Base-by-base conservation (phyloP, 495 filamentous ascomycete genomes). In the Aspergillus funiculosus region DNA sequence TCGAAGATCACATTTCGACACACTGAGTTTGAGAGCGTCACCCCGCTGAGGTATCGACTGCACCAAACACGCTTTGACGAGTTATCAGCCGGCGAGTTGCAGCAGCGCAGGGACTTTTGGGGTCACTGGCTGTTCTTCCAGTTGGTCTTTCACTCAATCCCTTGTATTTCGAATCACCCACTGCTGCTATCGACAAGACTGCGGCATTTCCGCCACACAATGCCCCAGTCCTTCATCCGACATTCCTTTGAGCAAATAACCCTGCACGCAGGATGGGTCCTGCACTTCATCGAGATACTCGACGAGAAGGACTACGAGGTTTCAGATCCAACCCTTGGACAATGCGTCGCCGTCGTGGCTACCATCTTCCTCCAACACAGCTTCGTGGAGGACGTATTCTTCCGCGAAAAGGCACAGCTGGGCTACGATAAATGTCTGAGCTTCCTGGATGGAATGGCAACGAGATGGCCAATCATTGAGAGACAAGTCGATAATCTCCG, bases 341-440 rank as follows among this genome's bases (percentile, higher is more conserved):
- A 46, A 19, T 38, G 34, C 10, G 43, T 46, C 9, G 43, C 24
- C 1, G 22, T 46, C 5, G 25, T 46, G 3, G 43, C 43, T 10
- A 46, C 43, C 1, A 46, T 46, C 26, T 46, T 39, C 14, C 35
- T 46, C 6, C 43, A 46, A 13, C 43, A 46, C 27, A 46, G 43
- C 35, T 46, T 46, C 17, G 34, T 39, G 2, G 43, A 46, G n/a
- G 43, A 46, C 11, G 17, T 46, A 5, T 39, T 46, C 27, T 46
- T 46, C 26, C 43, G 43, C 3, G 43, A 46, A 6, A 46, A 39
- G 35, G 43, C 43, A 4, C 43, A 46, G 24, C 21, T 30, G 9
- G 43, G 43, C 18, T 46, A 46, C 6, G 43, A 46, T 18, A 39
- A 14, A 18, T 46, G 43, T 13, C 34, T 46, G 1, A 24, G 5